Conservation (phyloP, 768 basidiomycete genomes). For the Collybia sp. region DNA sequence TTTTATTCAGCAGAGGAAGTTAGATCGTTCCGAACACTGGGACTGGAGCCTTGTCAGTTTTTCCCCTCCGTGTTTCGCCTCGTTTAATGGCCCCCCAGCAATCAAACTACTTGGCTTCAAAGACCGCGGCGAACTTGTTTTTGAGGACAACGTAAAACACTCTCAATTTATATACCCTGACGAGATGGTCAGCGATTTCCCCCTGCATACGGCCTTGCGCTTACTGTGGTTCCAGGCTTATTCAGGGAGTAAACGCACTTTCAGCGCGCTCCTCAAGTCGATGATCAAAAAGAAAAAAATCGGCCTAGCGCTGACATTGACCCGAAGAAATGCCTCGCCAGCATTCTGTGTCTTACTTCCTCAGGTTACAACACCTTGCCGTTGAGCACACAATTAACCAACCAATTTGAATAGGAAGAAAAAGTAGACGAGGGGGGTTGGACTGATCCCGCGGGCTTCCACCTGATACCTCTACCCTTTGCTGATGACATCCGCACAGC, state of each 20-base stretch:
- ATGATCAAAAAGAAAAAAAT: constrained; percentile 81
- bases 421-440: constrained; percentile 64
- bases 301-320: constrained; percentile 68
- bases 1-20: constrained; percentile 86
- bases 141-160: constrained; percentile 92
- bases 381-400: not conserved
- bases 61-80: not conserved
- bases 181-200: constrained; percentile 57
- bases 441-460: constrained; percentile 86
- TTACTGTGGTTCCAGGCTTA: constrained; percentile 44
- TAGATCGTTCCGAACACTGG: constrained; percentile 76
- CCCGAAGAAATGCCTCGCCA: constrained; percentile 70
- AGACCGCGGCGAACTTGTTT: constrained; percentile 56
- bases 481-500: constrained; percentile 89
- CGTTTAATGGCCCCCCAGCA: constrained; percentile 33
- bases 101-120: constrained; percentile 95
- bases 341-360: constrained; percentile 83
- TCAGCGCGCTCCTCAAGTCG: constrained; percentile 79
- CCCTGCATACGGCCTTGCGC: not conserved
- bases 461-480: constrained; percentile 90
- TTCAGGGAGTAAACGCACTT: constrained; percentile 90
- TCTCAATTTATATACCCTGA: constrained; percentile 90
- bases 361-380: constrained; percentile 47
- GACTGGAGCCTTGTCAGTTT: constrained; percentile 63
- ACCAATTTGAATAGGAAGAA: constrained; percentile 50